phyloP scores from a whole-genome alignment of 1,284 basidiomycete species.

The Tilletia walkeri region DNA sequence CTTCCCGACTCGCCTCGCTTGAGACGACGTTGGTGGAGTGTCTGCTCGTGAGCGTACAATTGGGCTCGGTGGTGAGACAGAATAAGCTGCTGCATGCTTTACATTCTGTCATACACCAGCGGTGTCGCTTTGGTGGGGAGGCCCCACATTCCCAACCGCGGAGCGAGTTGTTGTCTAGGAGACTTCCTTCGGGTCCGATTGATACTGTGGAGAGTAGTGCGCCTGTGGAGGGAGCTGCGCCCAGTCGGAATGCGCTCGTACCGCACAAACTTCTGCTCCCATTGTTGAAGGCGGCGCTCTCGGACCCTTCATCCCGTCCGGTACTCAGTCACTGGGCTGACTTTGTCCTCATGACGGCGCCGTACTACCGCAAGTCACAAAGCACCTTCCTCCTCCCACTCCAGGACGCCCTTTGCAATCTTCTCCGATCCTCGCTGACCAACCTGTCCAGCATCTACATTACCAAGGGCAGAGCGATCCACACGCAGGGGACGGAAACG shows the following conservation, averaged over 20 bases:
- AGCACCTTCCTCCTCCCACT: constrained; percentile 72
- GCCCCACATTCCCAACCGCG: background rate
- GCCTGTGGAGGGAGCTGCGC: background rate
- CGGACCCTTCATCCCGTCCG: constrained; percentile 68
- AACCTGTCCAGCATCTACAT: constrained; percentile 59
- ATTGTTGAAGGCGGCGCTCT: constrained; percentile 77
- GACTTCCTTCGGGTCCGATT: constrained; percentile 15
- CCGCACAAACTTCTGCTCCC: constrained; percentile 65
- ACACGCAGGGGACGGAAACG: constrained; percentile 26
- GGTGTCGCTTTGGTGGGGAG: background rate
- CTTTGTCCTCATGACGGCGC: constrained; percentile 85
- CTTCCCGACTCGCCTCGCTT: constrained; percentile 61
- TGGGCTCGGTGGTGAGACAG: constrained; percentile 28
- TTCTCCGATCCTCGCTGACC: constrained; percentile 65
- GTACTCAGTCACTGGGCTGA: constrained; percentile 93
- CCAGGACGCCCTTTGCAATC: constrained; percentile 75
- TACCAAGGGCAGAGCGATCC: constrained; percentile 31
- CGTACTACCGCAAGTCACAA: constrained; percentile 73
- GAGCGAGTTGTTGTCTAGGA: background rate
- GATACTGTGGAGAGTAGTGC: background rate
- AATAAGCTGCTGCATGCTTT: constrained; percentile 89
- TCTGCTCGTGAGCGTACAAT: constrained; percentile 71
- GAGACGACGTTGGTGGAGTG: constrained; percentile 71
- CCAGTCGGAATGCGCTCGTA: constrained; percentile 49
- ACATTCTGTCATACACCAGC: constrained; percentile 65